Base-by-base conservation (phyloP, 2,329 filamentous ascomycete genomes). In the Cryphonectria radicalis region DNA sequence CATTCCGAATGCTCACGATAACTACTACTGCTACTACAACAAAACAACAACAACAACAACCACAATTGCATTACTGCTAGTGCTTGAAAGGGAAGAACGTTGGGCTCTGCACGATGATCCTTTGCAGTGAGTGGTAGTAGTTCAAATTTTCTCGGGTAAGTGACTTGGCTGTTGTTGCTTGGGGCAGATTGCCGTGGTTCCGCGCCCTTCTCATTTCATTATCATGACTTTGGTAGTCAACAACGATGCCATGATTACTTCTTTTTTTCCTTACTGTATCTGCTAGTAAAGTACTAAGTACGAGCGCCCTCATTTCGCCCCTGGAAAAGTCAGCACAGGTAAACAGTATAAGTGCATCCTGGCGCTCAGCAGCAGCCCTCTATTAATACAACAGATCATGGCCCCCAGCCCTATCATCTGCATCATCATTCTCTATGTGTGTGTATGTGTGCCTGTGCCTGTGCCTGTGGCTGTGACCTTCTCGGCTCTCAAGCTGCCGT, bases 271-370 rank as follows among this genome's bases (percentile, higher is more conserved):
- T 22, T 8, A 62, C 59, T 25, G 50, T 59, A 53, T 35, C 32
- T 35, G 65, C 65, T 32, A 67, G 35, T 59, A 4, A 1, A 42
- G 19, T 57, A 3, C 3, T 55, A 14, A 28, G 46, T 35, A 46
- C 35, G 32, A 32, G 62, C 62, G 50, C 43, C 67, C 67, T 64
- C 62, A 59, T 17, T 42, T 19, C 60, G 43, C 67, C 46, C 57
- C 67, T 69, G 60, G 35, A 46, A 46, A 2, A 69, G 59, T 69
- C 66, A 68, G 66, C 66, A 46, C 59, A 28, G n/a, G 57, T n/a
- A 63, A 17, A 46, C 17, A 17, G 43, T 46, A 46, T 8, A 46
- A 32, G 32, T 32, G 32, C 43, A 46, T 22, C 4, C 19, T 62
- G 35, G 63, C 14, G n/a, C 43, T 28, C 53, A 57, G 11, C 53